A percentile compares a stretch with the other conserved stretches of the same genome.
These are phyloP conservation scores for Boletus barrowsii DNA, from an alignment of 768 basidiomycete species.

Conservation along the genomic window DNA sequence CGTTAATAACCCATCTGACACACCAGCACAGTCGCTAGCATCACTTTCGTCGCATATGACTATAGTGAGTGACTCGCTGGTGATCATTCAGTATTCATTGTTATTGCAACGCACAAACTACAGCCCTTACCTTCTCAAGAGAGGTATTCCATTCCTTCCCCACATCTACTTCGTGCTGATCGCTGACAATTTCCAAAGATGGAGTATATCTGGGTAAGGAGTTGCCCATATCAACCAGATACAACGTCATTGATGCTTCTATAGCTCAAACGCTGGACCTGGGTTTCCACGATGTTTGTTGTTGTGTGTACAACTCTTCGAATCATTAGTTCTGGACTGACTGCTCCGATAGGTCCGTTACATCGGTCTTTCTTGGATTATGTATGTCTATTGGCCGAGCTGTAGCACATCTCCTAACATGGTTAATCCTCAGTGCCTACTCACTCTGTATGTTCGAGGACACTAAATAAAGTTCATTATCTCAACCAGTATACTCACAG, in stretches of 20 bases:
- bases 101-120: neutral
- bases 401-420: neutral
- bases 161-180: neutral
- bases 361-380: neutral
- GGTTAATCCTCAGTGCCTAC: neutral
- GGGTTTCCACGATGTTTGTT: neutral
- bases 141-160: neutral
- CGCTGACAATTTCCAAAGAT: neutral
- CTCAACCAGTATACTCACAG: neutral
- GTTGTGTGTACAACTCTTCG: neutral
- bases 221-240: neutral
- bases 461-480: neutral
- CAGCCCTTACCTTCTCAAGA: neutral
- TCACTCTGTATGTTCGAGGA: neutral
- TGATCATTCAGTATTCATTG: no score
- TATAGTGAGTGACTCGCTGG: no score
- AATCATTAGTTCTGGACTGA: neutral
- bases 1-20: no score
- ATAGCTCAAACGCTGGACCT: neutral
- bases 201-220: neutral
- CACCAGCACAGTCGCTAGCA: no score
- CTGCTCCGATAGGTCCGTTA: neutral
- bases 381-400: neutral
- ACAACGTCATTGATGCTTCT: neutral
- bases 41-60: no score